Evolutionary conservation across 2,329 filamentous ascomycete genomes (phyloP).

Genomic region (Colletotrichum limetticola): DNA sequence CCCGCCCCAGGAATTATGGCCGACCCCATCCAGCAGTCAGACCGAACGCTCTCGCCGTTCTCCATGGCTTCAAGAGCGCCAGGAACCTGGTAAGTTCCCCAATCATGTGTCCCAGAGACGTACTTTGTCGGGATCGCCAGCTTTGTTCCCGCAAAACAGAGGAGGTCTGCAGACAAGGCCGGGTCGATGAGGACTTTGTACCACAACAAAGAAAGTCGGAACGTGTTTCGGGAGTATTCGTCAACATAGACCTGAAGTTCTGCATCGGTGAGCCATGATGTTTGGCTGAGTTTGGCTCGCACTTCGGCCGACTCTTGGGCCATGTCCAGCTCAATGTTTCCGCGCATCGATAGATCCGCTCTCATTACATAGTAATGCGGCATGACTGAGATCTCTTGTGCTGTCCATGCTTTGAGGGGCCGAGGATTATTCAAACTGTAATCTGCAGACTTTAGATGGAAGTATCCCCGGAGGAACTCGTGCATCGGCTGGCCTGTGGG

Average conservation of each 20-base stretch:
- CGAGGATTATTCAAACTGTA: conserved; percentile 66
- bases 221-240: conserved; percentile 71
- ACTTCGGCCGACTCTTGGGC: neutral
- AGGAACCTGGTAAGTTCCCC: conserved; percentile 76
- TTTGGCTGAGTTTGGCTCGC: neutral
- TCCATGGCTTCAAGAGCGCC: conserved; percentile 63
- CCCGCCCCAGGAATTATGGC: conserved; percentile 69
- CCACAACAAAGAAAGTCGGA: conserved; percentile 75
- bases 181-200: conserved; percentile 68
- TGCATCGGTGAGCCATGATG: conserved; percentile 65
- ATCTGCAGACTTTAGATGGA: conserved; percentile 74
- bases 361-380: conserved; percentile 78
- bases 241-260: conserved; percentile 69
- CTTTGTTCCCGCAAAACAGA: conserved; percentile 68
- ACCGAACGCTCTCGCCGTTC: conserved; percentile 46
- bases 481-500: conserved; percentile 48
- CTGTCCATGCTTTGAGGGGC: conserved; percentile 65
- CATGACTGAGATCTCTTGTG: conserved; percentile 66
- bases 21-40: conserved; percentile 63
- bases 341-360: conserved; percentile 65
- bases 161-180: conserved; percentile 59
- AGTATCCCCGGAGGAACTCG: conserved; percentile 73
- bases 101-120: conserved; percentile 71
- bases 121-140: conserved; percentile 71
- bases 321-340: conserved; percentile 59